phyloP scores from a whole-genome alignment of 2,329 filamentous ascomycete genomes.

The Erysiphe pulchra region DNA sequence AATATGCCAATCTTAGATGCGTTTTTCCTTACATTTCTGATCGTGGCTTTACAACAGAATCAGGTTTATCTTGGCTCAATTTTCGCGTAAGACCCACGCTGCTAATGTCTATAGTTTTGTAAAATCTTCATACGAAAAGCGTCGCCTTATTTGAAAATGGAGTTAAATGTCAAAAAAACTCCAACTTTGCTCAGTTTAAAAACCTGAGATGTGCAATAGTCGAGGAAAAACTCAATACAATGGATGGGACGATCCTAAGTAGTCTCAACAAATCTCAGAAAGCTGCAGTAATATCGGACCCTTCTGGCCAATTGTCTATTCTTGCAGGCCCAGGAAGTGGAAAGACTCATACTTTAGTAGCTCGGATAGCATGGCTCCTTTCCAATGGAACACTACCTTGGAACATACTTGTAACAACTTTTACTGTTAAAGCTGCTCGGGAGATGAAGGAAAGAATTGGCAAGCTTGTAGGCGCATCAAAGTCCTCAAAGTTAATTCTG shows the following conservation, averaged over 20 bases:
- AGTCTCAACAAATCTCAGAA: conserved; percentile 39
- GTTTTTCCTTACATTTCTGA: too few relatives aligned
- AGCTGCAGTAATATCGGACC: conserved; percentile 32
- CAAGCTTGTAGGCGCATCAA: conserved; percentile 49
- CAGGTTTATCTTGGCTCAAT: too few relatives aligned
- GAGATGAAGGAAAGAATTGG: conserved; percentile 85
- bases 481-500: conserved; percentile 53
- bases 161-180: too few relatives aligned
- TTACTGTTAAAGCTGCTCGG: conserved; percentile 72
- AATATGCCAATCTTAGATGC: too few relatives aligned
- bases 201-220: too few relatives aligned
- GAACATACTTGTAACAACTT: conserved; percentile 86
- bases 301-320: conserved; percentile 31
- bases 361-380: conserved; percentile 73
- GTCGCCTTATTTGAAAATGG: too few relatives aligned
- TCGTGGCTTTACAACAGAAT: too few relatives aligned
- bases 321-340: conserved; percentile 46
- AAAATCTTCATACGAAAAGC: too few relatives aligned
- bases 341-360: conserved; percentile 87
- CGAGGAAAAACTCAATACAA: too few relatives aligned
- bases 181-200: too few relatives aligned
- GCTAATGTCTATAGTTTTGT: too few relatives aligned
- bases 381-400: conserved; percentile 48
- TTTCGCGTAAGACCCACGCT: too few relatives aligned
- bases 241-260: conserved; percentile 18